Evolutionary conservation across 2,329 filamentous ascomycete genomes (phyloP).

Genomic region (Phyllosticta citriasiana): DNA sequence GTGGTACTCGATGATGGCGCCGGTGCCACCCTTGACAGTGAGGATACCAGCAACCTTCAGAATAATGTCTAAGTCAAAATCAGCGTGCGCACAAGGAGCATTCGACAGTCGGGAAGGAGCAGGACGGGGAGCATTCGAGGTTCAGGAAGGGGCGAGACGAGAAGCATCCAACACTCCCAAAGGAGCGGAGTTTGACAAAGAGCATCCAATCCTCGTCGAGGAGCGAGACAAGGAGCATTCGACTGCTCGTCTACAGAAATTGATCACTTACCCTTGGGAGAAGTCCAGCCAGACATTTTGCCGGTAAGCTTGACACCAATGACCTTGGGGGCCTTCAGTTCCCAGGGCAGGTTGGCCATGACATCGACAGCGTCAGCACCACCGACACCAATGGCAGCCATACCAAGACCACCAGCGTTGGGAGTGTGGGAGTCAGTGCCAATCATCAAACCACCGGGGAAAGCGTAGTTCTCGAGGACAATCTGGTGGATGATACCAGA

Average conservation of each 20-base stretch:
- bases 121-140: not conserved
- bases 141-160: not conserved
- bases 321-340: constrained; percentile 93
- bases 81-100: not conserved
- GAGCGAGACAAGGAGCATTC: not conserved
- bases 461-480: constrained; percentile 95
- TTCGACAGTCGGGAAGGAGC: not conserved
- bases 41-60: constrained; percentile 94
- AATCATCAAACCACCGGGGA: constrained; percentile 95
- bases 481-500: constrained; percentile 99
- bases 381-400: constrained; percentile 91
- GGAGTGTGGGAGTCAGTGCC: constrained; percentile 97
- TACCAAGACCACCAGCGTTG: constrained; percentile 92
- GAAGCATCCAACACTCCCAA: not conserved
- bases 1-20: constrained; percentile 73
- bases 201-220: not conserved
- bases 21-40: constrained; percentile 96
- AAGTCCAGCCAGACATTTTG: constrained; percentile 77
- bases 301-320: constrained; percentile 96
- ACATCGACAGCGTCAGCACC: constrained; percentile 98
- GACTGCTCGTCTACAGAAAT: not conserved
- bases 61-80: constrained; percentile 64
- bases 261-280: constrained; percentile 66
- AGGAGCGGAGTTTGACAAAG: not conserved
- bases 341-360: constrained; percentile 95